phyloP scores from a whole-genome alignment of 306 rosid species.

The Spatholobus suberectus region DNA sequence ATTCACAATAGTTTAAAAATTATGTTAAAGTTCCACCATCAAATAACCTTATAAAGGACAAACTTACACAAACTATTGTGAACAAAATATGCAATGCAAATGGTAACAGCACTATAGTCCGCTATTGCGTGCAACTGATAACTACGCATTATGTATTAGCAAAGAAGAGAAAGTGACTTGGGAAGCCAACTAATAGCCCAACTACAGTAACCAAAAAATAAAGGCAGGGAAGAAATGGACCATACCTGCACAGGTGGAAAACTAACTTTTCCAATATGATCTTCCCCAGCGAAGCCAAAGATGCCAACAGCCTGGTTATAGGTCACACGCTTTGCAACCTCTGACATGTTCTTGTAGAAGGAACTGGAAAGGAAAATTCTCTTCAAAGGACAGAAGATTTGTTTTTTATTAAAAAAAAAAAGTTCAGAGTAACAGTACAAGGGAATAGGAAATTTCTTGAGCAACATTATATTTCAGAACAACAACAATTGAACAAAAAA shows the following conservation, averaged over 20 bases:
- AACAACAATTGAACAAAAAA: not conserved
- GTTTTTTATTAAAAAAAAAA: not conserved
- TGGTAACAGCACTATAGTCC: not conserved
- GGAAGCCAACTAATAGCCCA: constrained; percentile 6
- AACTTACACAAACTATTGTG: not conserved
- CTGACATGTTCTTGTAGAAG: constrained; percentile 85
- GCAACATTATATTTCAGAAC: not conserved
- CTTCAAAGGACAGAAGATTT: constrained; percentile 3
- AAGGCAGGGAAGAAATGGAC: constrained; percentile 23
- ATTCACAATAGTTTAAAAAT: not conserved
- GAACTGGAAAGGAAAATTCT: constrained; percentile 60
- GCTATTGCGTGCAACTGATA: not conserved
- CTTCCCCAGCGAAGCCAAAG: constrained; percentile 91
- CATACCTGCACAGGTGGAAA: constrained; percentile 95
- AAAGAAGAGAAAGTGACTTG: not conserved
- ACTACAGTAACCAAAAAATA: not conserved
- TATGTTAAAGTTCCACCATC: not conserved
- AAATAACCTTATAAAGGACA: constrained; percentile 1
- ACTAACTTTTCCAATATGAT: constrained; percentile 94
- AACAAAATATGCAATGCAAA: not conserved
- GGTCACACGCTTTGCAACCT: constrained; percentile 82
- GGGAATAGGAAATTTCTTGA: not conserved
- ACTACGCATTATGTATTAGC: not conserved
- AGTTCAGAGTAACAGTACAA: not conserved
- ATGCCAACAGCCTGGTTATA: constrained; percentile 93